These are phyloP conservation scores for Ilyonectria robusta DNA, from an alignment of 2,329 filamentous ascomycete species.

Conservation along the genomic window DNA sequence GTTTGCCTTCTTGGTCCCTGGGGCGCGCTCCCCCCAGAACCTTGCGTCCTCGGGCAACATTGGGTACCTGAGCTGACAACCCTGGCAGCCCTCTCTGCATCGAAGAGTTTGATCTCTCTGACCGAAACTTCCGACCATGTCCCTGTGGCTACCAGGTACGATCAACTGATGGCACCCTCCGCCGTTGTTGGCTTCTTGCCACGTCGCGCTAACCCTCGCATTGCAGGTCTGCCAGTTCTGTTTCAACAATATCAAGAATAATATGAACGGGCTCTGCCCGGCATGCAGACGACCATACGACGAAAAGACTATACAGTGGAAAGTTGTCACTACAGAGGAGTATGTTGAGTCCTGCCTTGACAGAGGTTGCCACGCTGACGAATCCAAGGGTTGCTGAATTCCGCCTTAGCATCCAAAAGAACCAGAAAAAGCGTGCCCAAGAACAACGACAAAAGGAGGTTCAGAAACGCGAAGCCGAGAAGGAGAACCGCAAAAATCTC, in stretches of 20 bases:
- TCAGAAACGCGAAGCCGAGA: constrained; percentile 96
- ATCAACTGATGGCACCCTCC: neutral
- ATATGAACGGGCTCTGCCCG: constrained; percentile 97
- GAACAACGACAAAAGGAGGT: constrained; percentile 92
- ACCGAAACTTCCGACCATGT: constrained; percentile 97
- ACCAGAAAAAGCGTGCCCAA: constrained; percentile 91
- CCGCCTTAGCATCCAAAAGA: constrained; percentile 85
- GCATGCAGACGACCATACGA: constrained; percentile 96
- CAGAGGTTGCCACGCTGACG: constrained; percentile 37
- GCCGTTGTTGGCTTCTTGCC: constrained; percentile 30
- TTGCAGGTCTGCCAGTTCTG: constrained; percentile 97
- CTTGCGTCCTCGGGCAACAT: constrained; percentile 41
- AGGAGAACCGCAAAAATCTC: constrained; percentile 94
- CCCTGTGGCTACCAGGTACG: constrained; percentile 96
- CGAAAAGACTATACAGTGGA: constrained; percentile 97
- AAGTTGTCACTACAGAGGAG: constrained; percentile 95
- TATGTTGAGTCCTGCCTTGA: constrained; percentile 63
- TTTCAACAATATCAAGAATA: constrained; percentile 99
- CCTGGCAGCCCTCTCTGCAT: constrained; percentile 91
- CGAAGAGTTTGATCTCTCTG: constrained; percentile 97
- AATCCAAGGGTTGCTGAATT: constrained; percentile 77
- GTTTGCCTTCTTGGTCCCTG: constrained; percentile 42
- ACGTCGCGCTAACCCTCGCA: constrained; percentile 42
- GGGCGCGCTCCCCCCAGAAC: constrained; percentile 30
- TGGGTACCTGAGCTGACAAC: constrained; percentile 42